These are phyloP conservation scores for Umbilicus rupestris DNA, from an alignment of 164 flowering plant genomes.

Conservation along the genomic window DNA sequence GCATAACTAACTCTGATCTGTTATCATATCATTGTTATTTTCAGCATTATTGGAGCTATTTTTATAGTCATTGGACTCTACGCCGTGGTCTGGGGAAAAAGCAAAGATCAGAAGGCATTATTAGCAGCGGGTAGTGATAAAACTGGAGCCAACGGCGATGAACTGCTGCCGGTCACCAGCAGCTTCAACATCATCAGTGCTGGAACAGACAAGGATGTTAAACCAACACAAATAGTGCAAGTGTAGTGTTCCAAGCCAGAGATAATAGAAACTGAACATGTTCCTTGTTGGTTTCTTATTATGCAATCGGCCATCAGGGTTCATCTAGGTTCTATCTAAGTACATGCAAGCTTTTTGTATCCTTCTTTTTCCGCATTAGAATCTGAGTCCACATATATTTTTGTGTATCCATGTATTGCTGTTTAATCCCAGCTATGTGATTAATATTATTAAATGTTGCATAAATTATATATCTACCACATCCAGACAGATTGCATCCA, in stretches of 20 bases:
- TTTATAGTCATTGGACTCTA: conserved; percentile 40
- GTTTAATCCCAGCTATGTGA: no score
- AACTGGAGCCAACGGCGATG: neutral
- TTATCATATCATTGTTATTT: neutral
- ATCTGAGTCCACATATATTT: no score
- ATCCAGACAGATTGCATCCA: no score
- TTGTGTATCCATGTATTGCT: no score
- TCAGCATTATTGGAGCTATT: conserved; percentile 30
- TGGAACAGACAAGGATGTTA: neutral
- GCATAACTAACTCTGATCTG: neutral
- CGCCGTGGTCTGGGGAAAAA: conserved; percentile 44
- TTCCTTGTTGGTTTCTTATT: no score
- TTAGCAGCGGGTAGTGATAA: neutral
- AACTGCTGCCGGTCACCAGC: neutral
- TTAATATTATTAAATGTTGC: no score
- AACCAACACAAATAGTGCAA: neutral
- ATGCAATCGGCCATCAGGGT: no score
- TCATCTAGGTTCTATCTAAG: no score
- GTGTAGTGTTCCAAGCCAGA: neutral
- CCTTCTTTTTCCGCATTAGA: no score
- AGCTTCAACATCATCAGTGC: neutral
- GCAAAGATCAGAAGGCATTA: conserved; percentile 23
- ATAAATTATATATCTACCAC: no score
- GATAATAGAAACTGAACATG: neutral
- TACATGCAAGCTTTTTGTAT: no score